These are phyloP conservation scores for Babesia bigemina DNA, from an alignment of 169 alveolate genomes.

Conservation along the genomic window DNA sequence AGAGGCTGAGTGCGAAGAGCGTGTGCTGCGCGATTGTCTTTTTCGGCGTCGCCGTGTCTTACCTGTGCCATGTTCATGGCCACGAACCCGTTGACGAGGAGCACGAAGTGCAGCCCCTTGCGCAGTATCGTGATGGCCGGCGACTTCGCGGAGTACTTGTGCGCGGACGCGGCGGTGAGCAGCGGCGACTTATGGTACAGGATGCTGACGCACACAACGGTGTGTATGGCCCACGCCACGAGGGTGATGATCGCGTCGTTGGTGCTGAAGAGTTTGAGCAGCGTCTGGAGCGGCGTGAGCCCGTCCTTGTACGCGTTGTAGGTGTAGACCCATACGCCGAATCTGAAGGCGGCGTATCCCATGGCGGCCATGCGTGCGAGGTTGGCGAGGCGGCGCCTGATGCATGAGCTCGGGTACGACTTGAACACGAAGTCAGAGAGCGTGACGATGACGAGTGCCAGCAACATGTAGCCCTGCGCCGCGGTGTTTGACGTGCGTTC, in stretches of 20 bases:
- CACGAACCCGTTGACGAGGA: constrained; percentile 2
- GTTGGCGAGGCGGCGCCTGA: constrained; percentile 5
- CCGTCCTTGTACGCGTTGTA: not conserved
- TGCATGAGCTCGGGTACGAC: constrained; percentile 5
- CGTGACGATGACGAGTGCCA: not conserved
- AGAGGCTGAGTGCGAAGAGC: constrained; percentile 23
- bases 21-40: constrained; percentile 17
- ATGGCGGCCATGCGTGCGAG: not conserved
- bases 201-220: not conserved
- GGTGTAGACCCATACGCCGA: not conserved
- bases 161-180: not conserved
- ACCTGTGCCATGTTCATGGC: constrained; percentile 48
- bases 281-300: constrained; percentile 5
- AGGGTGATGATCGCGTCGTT: constrained; percentile 17
- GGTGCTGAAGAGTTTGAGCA: not conserved
- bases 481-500: not conserved
- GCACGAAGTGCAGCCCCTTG: constrained; percentile 47
- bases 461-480: constrained; percentile 17
- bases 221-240: constrained; percentile 1
- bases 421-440: not conserved
- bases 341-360: not conserved
- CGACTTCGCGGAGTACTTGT: not conserved
- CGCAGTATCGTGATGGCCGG: constrained; percentile 14
- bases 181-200: constrained; percentile 3
- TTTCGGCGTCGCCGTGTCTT: not conserved